A percentile compares a stretch with the other conserved stretches of the same genome.
Conservation (phyloP, 148 eudicot genomes). For the Rhododendron vialii region DNA sequence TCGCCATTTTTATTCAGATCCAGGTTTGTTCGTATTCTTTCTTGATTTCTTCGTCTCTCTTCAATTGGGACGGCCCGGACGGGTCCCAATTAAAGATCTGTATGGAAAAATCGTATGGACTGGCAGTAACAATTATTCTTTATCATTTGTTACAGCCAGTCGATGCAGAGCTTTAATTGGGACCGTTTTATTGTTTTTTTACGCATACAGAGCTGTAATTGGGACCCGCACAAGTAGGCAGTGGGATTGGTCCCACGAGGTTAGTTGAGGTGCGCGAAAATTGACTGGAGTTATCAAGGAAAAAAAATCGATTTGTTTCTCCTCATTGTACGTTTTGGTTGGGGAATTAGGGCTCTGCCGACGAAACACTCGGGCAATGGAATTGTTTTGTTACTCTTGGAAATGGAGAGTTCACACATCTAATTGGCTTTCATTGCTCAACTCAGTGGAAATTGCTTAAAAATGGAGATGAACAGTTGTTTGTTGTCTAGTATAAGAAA, state of each 20-base stretch:
- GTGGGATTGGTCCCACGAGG: neutral
- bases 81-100: neutral
- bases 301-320: neutral
- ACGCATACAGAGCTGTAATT: too few relatives aligned
- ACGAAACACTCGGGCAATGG: neutral
- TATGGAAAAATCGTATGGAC: neutral
- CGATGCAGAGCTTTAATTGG: too few relatives aligned
- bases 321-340: neutral
- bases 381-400: neutral
- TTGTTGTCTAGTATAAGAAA: neutral
- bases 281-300: neutral
- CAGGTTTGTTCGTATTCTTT: constrained; percentile 43
- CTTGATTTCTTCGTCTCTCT: neutral
- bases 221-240: too few relatives aligned
- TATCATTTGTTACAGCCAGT: neutral
- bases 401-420: neutral
- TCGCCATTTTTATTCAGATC: constrained; percentile 75
- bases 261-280: too few relatives aligned
- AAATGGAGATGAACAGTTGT: neutral
- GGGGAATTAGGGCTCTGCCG: neutral
- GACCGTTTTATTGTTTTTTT: too few relatives aligned
- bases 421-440: neutral
- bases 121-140: too few relatives aligned
- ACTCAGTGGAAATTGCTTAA: neutral
- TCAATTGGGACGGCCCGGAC: neutral